phyloP scores from a whole-genome alignment of 805 yeast species.

The Kluyveromyces starmeri region DNA sequence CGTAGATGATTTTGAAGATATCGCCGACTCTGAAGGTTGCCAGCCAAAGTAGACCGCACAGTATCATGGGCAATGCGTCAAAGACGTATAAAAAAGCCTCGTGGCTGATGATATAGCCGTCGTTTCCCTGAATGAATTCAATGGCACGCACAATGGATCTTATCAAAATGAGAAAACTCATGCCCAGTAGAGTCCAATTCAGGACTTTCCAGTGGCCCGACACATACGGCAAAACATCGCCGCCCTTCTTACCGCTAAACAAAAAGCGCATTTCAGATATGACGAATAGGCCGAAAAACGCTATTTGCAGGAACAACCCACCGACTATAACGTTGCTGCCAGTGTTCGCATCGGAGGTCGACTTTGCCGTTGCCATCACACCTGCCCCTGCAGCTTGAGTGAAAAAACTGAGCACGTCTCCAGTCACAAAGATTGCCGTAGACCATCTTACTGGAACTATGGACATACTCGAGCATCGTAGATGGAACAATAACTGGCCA shows the following conservation, averaged over 20 bases:
- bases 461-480: conserved; percentile 8
- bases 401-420: conserved; percentile 24
- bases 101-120: conserved; percentile 18
- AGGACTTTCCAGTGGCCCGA: conserved; percentile 8
- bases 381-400: conserved; percentile 28
- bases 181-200: conserved; percentile 6
- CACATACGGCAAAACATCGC: conserved; percentile 1
- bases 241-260: conserved; percentile 3
- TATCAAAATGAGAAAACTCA: conserved; percentile 15
- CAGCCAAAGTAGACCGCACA: conserved; percentile 8
- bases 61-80: conserved; percentile 21
- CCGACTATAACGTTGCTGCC: conserved; percentile 19
- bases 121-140: conserved; percentile 22
- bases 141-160: conserved; percentile 24
- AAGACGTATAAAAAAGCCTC: conserved; percentile 20
- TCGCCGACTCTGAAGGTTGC: conserved; percentile 9
- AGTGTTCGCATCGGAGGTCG: conserved; percentile 1
- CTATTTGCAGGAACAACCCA: conserved; percentile 26
- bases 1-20: conserved; percentile 6
- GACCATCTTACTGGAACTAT: conserved; percentile 11
- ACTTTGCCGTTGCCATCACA: conserved; percentile 9
- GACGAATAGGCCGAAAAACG: conserved; percentile 22
- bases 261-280: conserved; percentile 10
- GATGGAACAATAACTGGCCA: conserved; percentile 14
- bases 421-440: conserved; percentile 21